A percentile compares a stretch with the other conserved stretches of the same genome.
Conservation (phyloP, 306 rosid genomes). For the Fagus crenata region DNA sequence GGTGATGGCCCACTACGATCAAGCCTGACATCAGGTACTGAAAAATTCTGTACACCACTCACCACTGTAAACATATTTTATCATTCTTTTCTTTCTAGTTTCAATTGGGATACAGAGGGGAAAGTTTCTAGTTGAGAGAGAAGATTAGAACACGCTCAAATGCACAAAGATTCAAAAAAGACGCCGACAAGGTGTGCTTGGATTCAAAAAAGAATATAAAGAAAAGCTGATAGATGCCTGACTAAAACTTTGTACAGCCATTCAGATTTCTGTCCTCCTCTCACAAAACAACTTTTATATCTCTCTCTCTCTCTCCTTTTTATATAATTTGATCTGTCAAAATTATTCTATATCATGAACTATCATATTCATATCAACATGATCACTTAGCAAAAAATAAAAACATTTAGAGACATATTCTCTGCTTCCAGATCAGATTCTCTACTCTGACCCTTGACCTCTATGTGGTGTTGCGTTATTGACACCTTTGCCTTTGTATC, state of each 20-base stretch:
- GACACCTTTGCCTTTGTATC: neutral
- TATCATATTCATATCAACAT: constrained; percentile 21
- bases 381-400: too few relatives aligned
- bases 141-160: neutral
- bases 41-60: neutral
- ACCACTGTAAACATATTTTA: neutral
- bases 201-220: constrained; percentile 32
- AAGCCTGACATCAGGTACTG: neutral
- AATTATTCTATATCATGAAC: constrained; percentile 1
- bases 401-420: constrained; percentile 17
- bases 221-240: constrained; percentile 47
- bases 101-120: neutral
- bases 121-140: constrained; percentile 7
- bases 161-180: constrained; percentile 20
- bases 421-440: constrained; percentile 26
- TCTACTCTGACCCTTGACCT: neutral
- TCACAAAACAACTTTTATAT: neutral
- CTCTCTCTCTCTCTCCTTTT: neutral
- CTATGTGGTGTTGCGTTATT: neutral
- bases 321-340: constrained; percentile 26
- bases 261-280: constrained; percentile 29
- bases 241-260: constrained; percentile 14
- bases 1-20: neutral
- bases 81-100: neutral
- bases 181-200: constrained; percentile 38